These are phyloP conservation scores for Coriolopsis trogii DNA, from an alignment of 1,284 basidiomycete species.

Conservation along the genomic window DNA sequence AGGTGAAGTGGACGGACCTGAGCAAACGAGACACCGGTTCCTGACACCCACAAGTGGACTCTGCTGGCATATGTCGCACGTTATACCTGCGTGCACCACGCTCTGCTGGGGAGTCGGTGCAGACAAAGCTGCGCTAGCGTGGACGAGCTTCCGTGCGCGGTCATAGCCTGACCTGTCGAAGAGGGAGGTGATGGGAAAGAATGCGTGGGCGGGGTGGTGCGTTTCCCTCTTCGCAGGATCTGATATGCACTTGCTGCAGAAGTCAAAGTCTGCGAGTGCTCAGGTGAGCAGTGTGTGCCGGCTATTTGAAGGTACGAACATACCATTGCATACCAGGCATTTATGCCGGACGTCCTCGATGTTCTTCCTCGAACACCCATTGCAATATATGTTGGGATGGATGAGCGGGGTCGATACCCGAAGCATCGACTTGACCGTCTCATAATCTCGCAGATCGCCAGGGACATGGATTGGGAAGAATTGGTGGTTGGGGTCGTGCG, in stretches of 20 bases:
- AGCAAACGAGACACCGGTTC: conserved; percentile 69
- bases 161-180: conserved; percentile 31
- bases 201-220: conserved; percentile 48
- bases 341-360: conserved; percentile 69
- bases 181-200: conserved; percentile 63
- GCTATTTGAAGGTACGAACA: not conserved
- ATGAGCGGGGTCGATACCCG: conserved; percentile 2
- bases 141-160: conserved; percentile 49
- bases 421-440: conserved; percentile 3
- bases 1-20: conserved; percentile 28
- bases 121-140: not conserved
- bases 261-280: conserved; percentile 49
- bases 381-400: conserved; percentile 55
- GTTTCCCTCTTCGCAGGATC: conserved; percentile 8
- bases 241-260: conserved; percentile 61
- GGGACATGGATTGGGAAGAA: conserved; percentile 68
- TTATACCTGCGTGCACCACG: conserved; percentile 24
- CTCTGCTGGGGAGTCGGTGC: too few relatives aligned
- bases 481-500: conserved; percentile 44
- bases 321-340: conserved; percentile 72
- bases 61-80: conserved; percentile 71
- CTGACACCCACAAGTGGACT: conserved; percentile 49
- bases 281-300: not conserved
- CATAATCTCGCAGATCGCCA: conserved; percentile 30
- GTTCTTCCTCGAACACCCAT: conserved; percentile 49